A percentile compares a stretch with the other conserved stretches of the same genome.
Evolutionary conservation across 257 asterid genomes (phyloP).

Genomic region (Primulina tabacum): DNA sequence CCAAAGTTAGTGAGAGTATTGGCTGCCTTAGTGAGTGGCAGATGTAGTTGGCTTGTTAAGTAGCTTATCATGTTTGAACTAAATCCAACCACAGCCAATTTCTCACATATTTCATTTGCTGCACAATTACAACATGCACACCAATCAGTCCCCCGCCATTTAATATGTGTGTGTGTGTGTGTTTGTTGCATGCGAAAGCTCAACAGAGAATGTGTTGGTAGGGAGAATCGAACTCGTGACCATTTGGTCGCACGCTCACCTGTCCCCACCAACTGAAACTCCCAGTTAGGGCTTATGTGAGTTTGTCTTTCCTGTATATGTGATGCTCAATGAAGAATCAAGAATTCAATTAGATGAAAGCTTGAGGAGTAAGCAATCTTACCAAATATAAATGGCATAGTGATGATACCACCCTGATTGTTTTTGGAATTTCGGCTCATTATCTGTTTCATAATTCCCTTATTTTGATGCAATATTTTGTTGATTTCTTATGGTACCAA

Average conservation of each 20-base stretch:
- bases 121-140: slow-evolving; percentile 22
- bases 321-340: not conserved
- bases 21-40: slow-evolving; percentile 82
- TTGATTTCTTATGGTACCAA: slow-evolving; percentile 19
- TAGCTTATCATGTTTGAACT: slow-evolving; percentile 72
- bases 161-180: too few species aligned
- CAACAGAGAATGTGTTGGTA: too few species aligned
- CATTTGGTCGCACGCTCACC: too few species aligned
- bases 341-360: too few species aligned
- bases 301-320: too few species aligned
- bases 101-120: slow-evolving; percentile 87
- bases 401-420: slow-evolving; percentile 72
- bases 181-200: too few species aligned
- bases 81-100: slow-evolving; percentile 86
- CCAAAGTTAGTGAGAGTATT: slow-evolving; percentile 78
- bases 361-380: slow-evolving; percentile 18
- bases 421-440: slow-evolving; percentile 26
- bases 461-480: slow-evolving; percentile 14
- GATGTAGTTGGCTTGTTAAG: slow-evolving; percentile 60
- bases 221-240: too few species aligned
- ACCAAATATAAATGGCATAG: slow-evolving; percentile 95
- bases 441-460: slow-evolving; percentile 33
- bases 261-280: too few species aligned
- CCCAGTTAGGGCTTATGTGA: too few species aligned
- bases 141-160: too few species aligned